These are phyloP conservation scores for Sergeia podlipaevii DNA, from an alignment of 208 protist species.

Conservation along the genomic window DNA sequence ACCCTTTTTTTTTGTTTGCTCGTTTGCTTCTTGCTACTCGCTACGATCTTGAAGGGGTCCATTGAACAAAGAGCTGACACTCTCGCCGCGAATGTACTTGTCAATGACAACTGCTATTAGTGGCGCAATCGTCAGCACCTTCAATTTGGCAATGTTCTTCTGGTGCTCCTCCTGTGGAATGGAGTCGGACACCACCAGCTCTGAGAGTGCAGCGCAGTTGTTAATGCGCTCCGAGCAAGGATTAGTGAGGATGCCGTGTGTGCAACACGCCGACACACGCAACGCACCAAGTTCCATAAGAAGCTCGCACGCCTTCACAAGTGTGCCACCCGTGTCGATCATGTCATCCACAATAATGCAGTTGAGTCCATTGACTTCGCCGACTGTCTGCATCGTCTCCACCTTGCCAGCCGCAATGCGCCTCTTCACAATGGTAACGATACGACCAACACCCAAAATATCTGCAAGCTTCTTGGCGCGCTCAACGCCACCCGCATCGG, in stretches of 20 bases:
- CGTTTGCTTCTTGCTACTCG: too few relatives aligned
- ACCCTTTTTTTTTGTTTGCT: too few relatives aligned
- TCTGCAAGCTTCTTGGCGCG: constrained; percentile 89
- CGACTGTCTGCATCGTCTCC: constrained; percentile 92
- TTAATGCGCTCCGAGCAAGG: constrained; percentile 87
- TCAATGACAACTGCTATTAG: constrained; percentile 80
- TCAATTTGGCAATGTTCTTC: constrained; percentile 71
- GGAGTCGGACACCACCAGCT: constrained; percentile 92
- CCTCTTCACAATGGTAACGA: constrained; percentile 96
- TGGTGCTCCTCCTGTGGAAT: constrained; percentile 89
- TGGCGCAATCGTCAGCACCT: constrained; percentile 85
- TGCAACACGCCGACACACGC: constrained; percentile 91
- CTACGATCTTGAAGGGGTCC: too few relatives aligned
- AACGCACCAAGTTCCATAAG: constrained; percentile 91
- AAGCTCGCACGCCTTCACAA: constrained; percentile 90
- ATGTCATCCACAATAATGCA: constrained; percentile 97
- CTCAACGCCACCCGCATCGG: constrained; percentile 94
- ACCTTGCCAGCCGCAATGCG: constrained; percentile 75
- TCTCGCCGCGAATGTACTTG: constrained; percentile 66
- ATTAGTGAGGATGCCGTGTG: constrained; percentile 93
- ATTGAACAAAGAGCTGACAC: constrained; percentile 73
- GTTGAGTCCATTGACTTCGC: constrained; percentile 90
- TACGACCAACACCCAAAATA: constrained; percentile 74
- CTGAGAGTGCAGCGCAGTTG: constrained; percentile 72
- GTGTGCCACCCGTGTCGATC: constrained; percentile 94